Evolutionary conservation across 1,139 yeast species (phyloP), one percentile per base, ranked within the genome.

Genomic region (Kodamaea arcana): DNA sequence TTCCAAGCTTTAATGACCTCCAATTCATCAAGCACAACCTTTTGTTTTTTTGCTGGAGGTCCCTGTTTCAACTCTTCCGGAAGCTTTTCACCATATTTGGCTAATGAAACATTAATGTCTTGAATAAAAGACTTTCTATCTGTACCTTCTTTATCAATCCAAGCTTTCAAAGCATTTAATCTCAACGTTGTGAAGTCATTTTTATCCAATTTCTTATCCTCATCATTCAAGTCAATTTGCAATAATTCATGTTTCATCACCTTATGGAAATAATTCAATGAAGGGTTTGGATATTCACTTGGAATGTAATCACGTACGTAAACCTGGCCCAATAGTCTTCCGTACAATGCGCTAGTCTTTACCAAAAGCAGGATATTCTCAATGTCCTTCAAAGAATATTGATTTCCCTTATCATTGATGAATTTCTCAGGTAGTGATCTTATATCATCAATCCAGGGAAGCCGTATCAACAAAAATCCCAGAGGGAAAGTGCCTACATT

Each of bases 361-460:
- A 29, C 15, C 33, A 47, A 34, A n/a, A 41, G 20, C 14, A 17
- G 11, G 14, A 28, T 22, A 10, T 29, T 28, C 5, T 30, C 24
- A 20, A 26, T 28, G 16, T 26, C 28, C 13, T 41, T 42, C 7
- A 27, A 27, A 2, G 36, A 31, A 15, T 35, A 33, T 21, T 37
- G 40, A 27, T 35, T 37, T n/a, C 33, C 29, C 6, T 30, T 27
- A 6, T 39, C 36, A 4, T 32, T 32, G 28, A 48, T 22, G 34
- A 45, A 44, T 32, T 47, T 43, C 23, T 45, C 46, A 13, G 62
- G 90, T 7, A 78, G 56, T 24, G 67, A 52, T 36, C 92, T 57
- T 2, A 82, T 58, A 50, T 81, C 84, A 43, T 82, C 85, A 15
- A 75, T 51, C 68, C 75, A 80, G 0, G 92, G 90, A n/a, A 80